Evolutionary conservation across 2,329 filamentous ascomycete genomes (phyloP), one percentile per base, ranked within the genome.

Genomic region (Periconia macrospinosa): DNA sequence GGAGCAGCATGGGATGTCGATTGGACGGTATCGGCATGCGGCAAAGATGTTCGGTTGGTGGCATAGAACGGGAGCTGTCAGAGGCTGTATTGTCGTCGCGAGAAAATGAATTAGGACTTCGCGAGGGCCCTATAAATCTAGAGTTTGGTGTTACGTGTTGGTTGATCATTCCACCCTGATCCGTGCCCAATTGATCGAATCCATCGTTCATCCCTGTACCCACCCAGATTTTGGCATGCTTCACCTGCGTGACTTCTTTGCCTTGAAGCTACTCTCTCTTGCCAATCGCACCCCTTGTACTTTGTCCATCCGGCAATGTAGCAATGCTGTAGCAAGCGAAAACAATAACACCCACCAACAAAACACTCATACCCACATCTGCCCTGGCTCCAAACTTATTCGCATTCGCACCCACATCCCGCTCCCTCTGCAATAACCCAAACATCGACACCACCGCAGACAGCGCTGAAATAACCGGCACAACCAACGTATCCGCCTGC

Each of bases 21-120:
- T 45, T 20, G 42, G 42, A 17, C n/a, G 42, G 42, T 45, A 20
- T 45, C 42, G 42, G 20, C 20, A 45, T 45, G 42, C 42, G 42
- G 42, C 17, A n/a, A 23, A 23, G 42, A 45, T 45, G 42, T 45
- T 45, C 20, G 42, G 42, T 19, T 45, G 42, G 42, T 45, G 42
- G 42, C 17, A 23, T 7, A 45, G 42, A 23, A 19, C 42, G 42
- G 42, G 42, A n/a, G 42, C 19, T 27, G 42, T 45, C 19, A 20
- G 42, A 23, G 42, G 17, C 17, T 45, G 42, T n/a, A n/a, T 45
- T 23, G 42, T 45, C 15, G 27, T 45, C 20, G 42, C 42, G 27
- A 45, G 42, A n/a, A 17, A 45, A 19, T 45, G 20, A 19, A 3
- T 37, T 37, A 10, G 15, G 33, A n/a, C 3, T 3, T 37, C 11